Evolutionary conservation across 2,329 filamentous ascomycete species (phyloP), one percentile per base, ranked within the genome.

Genomic region (Fusarium acutatum): DNA sequence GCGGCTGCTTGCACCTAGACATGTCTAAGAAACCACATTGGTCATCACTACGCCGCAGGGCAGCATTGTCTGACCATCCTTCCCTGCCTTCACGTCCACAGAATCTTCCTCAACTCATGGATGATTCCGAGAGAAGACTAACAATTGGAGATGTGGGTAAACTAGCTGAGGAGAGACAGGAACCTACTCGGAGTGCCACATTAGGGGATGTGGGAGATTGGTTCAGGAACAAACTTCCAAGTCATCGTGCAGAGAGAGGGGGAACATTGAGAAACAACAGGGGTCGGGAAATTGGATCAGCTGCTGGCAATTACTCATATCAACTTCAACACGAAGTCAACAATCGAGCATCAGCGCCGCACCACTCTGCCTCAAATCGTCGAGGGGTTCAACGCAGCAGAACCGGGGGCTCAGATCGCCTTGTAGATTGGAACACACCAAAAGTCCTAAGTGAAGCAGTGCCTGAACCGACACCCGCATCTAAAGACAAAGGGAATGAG

Each of bases 231-330:
- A 80, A 89, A 6, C 79, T 88, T 15, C 87, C 88, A 1, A 86
- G 83, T 69, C 82, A 84, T 64, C 85, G 84, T 12, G 82, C 85
- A 3, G 88, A 89, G 69, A 83, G 84, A 35, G 87, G 88, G 26
- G 84, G 87, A 15, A 89, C 87, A 3, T 62, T 80, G 46, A 84
- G 86, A 43, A 62, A 71, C 30, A 74, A 75, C 10, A 77, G 80
- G 3, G 80, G 77, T 56, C 80, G 76, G 80, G 78, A 80, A 37
- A 59, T 67, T 24, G 41, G 71, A 60, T 75, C 77, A 17, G 41
- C 58, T 28, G 59, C 69, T 14, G 41, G 22, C 13, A 52, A 28
- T 9, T 6, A 20, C 20, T 46, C 44, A 17, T 35, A 34, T n/a
- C 46, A 35, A 37, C 20, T 22, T 30, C 35, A n/a, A 14, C 26